Base-by-base conservation (phyloP, 1,284 basidiomycete genomes). In the Puccinia horiana region DNA sequence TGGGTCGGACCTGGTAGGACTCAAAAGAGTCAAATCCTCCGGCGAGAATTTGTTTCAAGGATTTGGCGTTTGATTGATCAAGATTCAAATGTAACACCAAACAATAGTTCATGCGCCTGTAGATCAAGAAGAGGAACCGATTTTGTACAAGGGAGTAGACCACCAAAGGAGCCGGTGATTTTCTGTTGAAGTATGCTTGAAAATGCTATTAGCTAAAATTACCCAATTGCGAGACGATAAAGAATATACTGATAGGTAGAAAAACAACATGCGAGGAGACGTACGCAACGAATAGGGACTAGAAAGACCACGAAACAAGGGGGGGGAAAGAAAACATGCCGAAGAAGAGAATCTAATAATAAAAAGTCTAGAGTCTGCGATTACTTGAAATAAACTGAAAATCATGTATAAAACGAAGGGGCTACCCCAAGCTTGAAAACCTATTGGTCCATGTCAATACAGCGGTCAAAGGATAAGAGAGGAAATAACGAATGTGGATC, bases 401-500 rank as follows among this genome's bases (percentile, higher is more conserved):
- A 61, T 32, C 29, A 8, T 61, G 11, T 32, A 35, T 61, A 65
- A 40, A 65, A 65, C 63, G 63, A 65, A 23, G 63, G 63, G 23
- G 63, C 23, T 2, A 65, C 63, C 18, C 40, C 18, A 65, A 65
- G n/a, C 1, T 65, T 12, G 63, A 42, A 65, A 42, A 16, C 2
- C 20, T 37, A 4, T 65, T 65, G 63, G 63, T 65, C 35, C 63
- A 65, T 42, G 32, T 61, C 2, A 9, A 61, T n/a, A 32, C 2
- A 35, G 11, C n/a, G 58, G 35, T 65, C 16, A 42, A 63, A 63
- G 14, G 26, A 37, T 20, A 14, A 5, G 63, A 44, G 2, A 44
- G 16, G 47, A 72, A 47, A 72, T 35, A 49, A 72, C 47, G 47
- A 72, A 49, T 72, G 29, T 47, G 63, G 49, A 40, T 76, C 58